Conservation (phyloP, 257 asterid species). For the Penstemon newberryi region DNA sequence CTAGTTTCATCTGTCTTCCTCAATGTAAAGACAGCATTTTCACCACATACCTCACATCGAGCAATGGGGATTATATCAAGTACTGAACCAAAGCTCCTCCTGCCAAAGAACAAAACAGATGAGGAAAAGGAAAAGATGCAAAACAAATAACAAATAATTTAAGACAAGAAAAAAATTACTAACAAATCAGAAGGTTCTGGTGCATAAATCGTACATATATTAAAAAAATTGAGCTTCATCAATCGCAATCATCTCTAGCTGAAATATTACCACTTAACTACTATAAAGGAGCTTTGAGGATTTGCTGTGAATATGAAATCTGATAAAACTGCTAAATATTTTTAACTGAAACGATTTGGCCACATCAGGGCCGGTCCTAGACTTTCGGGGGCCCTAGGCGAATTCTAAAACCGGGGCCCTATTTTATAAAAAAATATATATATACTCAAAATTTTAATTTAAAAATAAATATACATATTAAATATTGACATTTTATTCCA, state of each 20-base stretch:
- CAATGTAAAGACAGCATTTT: constrained; percentile 69
- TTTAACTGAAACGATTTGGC: background rate
- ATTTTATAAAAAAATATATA: too few relatives aligned
- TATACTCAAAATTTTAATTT: too few relatives aligned
- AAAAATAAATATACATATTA: too few relatives aligned
- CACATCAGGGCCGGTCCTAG: too few relatives aligned
- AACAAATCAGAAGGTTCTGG: background rate
- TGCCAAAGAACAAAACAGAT: constrained; percentile 30
- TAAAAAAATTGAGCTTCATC: constrained; percentile 94
- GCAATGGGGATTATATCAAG: constrained; percentile 86
- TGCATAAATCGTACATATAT: constrained; percentile 86
- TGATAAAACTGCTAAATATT: constrained; percentile 12
- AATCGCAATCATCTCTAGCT: constrained; percentile 83
- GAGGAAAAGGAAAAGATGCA: background rate
- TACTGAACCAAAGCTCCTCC: constrained; percentile 87
- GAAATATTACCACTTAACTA: background rate
- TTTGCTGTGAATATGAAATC: background rate
- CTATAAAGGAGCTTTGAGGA: background rate
- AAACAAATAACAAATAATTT: background rate
- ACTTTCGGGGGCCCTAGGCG: too few relatives aligned
- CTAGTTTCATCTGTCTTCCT: constrained; percentile 81
- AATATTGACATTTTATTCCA: too few relatives aligned
- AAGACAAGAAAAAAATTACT: background rate
- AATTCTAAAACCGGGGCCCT: too few relatives aligned
- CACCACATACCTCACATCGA: constrained; percentile 69